Conservation (phyloP, 225 moss, liverwort and hornwort species). For the Takakia lepidozioides region DNA sequence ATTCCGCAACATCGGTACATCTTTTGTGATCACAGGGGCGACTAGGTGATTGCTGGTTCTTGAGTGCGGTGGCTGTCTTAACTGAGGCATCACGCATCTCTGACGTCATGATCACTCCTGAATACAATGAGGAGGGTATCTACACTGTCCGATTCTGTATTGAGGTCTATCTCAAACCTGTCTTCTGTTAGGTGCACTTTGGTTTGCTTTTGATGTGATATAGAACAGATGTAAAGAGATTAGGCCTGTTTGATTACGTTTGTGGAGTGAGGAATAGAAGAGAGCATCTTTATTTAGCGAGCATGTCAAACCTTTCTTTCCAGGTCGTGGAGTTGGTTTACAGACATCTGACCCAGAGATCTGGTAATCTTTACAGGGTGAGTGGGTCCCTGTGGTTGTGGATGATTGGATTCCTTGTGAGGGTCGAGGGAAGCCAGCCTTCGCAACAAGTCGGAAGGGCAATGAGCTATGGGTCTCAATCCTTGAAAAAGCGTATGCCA, state of each 20-base stretch:
- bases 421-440: conserved; percentile 88
- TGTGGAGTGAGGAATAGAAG: too few species aligned
- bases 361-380: conserved; percentile 78
- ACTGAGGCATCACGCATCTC: conserved; percentile 92
- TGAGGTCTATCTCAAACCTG: conserved; percentile 69
- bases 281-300: too few species aligned
- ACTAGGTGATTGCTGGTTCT: conserved; percentile 97
- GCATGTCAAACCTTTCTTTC: too few species aligned
- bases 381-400: conserved; percentile 97
- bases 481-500: conserved; percentile 96
- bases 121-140: conserved; percentile 95
- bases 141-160: conserved; percentile 97
- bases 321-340: too few species aligned
- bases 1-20: too few species aligned
- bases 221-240: too few species aligned
- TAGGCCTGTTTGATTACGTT: too few species aligned
- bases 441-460: conserved; percentile 89
- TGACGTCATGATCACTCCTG: conserved; percentile 95
- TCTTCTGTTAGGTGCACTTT: too few species aligned
- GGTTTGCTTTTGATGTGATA: too few species aligned
- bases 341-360: background rate
- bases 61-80: conserved; percentile 95
- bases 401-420: conserved; percentile 99
- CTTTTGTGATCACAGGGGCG: conserved; percentile 57
- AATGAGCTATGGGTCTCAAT: conserved; percentile 97